phyloP scores from a whole-genome alignment of 176 grass and related monocot species.

The Musa beccarii region DNA sequence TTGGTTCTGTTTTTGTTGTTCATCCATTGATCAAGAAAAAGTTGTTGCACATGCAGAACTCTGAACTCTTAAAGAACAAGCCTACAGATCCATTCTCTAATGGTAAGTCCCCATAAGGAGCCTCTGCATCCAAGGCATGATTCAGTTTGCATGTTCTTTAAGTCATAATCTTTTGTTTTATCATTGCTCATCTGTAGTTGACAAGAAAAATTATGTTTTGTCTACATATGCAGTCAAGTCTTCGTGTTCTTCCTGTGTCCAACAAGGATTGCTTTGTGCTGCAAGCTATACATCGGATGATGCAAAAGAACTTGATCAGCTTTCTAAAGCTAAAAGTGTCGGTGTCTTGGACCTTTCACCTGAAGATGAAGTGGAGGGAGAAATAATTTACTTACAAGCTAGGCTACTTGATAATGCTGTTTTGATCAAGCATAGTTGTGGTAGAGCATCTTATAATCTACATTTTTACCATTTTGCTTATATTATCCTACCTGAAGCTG shows the following conservation, averaged over 20 bases:
- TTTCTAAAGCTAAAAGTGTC: constrained; percentile 42
- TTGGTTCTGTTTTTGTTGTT: constrained; percentile 46
- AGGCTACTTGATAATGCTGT: constrained; percentile 71
- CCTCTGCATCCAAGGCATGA: background rate
- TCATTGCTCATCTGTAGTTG: background rate
- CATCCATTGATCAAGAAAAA: constrained; percentile 78
- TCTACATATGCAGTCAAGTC: constrained; percentile 26
- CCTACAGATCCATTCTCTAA: constrained; percentile 20
- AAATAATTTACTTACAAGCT: constrained; percentile 80
- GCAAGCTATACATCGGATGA: constrained; percentile 22
- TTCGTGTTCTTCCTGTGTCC: constrained; percentile 20
- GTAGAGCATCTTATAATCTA: constrained; percentile 29
- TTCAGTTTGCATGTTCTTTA: background rate
- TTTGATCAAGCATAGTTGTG: constrained; percentile 58
- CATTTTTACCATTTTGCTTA: background rate
- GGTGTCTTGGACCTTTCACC: constrained; percentile 56
- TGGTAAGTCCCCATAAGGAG: constrained; percentile 45
- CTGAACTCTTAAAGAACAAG: constrained; percentile 34
- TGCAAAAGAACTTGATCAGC: constrained; percentile 27
- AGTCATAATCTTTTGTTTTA: constrained; percentile 12
- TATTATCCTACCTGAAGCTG: no score
- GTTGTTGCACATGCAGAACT: constrained; percentile 34
- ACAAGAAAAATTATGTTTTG: background rate
- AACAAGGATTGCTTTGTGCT: constrained; percentile 16
- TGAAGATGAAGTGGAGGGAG: constrained; percentile 96